Evolutionary conservation across 768 basidiomycete genomes (phyloP).

Genomic region (Calocybe cyanea): DNA sequence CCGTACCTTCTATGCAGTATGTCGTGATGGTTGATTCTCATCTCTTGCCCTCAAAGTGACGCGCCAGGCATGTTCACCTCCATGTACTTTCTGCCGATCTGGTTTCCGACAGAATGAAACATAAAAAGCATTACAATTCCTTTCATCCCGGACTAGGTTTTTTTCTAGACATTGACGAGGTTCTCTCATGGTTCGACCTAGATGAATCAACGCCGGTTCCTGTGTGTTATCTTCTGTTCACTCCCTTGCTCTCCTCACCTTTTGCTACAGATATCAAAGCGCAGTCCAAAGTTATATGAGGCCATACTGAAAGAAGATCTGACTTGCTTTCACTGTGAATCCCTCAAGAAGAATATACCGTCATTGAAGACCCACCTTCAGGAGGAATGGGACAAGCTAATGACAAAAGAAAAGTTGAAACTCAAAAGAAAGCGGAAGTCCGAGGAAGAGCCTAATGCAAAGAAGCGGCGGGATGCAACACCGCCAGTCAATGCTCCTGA

Average conservation of each 20-base stretch:
- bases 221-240: conserved; percentile 32
- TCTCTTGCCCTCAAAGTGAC: background rate
- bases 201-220: conserved; percentile 48
- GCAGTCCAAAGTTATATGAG: conserved; percentile 56
- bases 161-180: conserved; percentile 73
- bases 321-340: conserved; percentile 66
- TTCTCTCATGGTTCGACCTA: conserved; percentile 79
- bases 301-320: conserved; percentile 63
- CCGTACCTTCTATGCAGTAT: conserved; percentile 81
- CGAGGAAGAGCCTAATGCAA: conserved; percentile 20
- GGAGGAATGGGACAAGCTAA: conserved; percentile 62
- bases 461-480: conserved; percentile 5
- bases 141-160: conserved; percentile 84
- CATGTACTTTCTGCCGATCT: conserved; percentile 85
- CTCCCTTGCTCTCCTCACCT: background rate
- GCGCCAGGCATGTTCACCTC: conserved; percentile 69
- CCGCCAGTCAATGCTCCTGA: background rate
- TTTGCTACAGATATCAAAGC: conserved; percentile 44
- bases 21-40: conserved; percentile 22
- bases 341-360: conserved; percentile 67
- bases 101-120: conserved; percentile 65
- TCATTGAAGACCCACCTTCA: conserved; percentile 71
- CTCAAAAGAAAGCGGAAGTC: conserved; percentile 38
- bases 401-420: conserved; percentile 36
- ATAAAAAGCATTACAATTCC: conserved; percentile 89